phyloP scores from a whole-genome alignment of 257 asterid species.

The Capsicum chinense region DNA sequence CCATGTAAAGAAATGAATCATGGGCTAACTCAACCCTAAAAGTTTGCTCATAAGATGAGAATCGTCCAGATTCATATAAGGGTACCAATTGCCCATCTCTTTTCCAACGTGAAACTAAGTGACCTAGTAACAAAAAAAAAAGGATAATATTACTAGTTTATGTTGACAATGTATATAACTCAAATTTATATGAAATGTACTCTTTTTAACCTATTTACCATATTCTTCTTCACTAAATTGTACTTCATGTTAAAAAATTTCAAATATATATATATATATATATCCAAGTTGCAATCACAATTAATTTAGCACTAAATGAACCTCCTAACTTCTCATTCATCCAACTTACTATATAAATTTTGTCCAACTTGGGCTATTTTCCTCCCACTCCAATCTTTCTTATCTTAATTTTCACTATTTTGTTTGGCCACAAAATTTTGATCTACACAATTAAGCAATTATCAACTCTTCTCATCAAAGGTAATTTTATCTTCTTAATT shows the following conservation, averaged over 20 bases:
- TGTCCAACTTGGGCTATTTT: not conserved
- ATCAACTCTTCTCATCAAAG: not conserved
- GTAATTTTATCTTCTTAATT: not conserved
- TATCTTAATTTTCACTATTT: not conserved
- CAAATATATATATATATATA: too few species aligned
- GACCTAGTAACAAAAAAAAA: too few species aligned
- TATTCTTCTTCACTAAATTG: not conserved
- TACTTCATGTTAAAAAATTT: not conserved
- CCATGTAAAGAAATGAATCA: too few species aligned
- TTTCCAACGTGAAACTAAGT: too few species aligned
- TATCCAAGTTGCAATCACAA: not conserved
- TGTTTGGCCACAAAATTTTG: not conserved
- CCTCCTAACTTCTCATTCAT: not conserved
- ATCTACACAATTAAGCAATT: constrained; percentile 10
- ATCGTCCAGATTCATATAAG: too few species aligned
- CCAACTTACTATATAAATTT: not conserved
- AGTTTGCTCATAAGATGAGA: too few species aligned
- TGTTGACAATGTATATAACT: too few species aligned
- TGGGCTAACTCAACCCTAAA: too few species aligned
- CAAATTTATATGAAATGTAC: too few species aligned
- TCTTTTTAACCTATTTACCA: not conserved
- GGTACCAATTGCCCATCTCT: too few species aligned
- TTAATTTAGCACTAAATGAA: not conserved
- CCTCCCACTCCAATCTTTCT: not conserved
- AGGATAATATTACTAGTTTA: too few species aligned